Evolutionary conservation across 139 green algal genomes (phyloP), one percentile per base, ranked within the genome.

Genomic region (Chlamydomonas asymmetrica): DNA sequence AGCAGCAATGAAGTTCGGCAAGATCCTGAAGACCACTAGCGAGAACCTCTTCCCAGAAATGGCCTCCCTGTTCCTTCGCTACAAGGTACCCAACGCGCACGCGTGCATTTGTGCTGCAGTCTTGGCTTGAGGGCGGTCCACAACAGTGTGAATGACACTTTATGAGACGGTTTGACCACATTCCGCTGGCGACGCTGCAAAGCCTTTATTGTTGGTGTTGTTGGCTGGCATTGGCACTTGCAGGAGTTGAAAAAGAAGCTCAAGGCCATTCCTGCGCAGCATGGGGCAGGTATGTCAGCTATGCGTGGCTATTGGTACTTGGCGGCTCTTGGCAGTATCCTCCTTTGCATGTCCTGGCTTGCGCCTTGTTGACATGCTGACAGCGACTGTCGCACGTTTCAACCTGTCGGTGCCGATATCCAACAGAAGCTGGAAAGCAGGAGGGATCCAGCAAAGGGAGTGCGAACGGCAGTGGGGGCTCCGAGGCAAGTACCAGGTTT

Each of bases 231-330:
- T n/a, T n/a, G n/a, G 52, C 52, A 20, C 8, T 25, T 25, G n/a
- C 9, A 13, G 54, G 59, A 81, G 54, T 54, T 85, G 25, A 85
- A 85, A 48, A 85, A 81, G 68, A 68, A 81, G 63, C 71, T 85
- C 32, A 85, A 85, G 74, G 35, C 59, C 10, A 85, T 85, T 41
- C 71, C 78, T 1, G 37, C 18, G 45, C 45, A 25, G 45, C 45
- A 16, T 52, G 45, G 45, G 45, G 13, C 45, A 52, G 45, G 45
- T 52, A 52, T 16, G 18, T 13, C 45, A 52, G 45, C 18, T 16
- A 25, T 52, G 13, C 18, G 45, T 52, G 45, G 18, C 45, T 52
- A 16, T 13, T 25, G 18, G 45, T 52, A 52, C 45, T 25, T 52
- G 45, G 13, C 13, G 45, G 13, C 13, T 13, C 45, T 25, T 52